Percentiles rank a stretch among this genome's conserved stretches.
These are phyloP conservation scores for Trametes cubensis DNA, from an alignment of 768 basidiomycete species.

Conservation along the genomic window DNA sequence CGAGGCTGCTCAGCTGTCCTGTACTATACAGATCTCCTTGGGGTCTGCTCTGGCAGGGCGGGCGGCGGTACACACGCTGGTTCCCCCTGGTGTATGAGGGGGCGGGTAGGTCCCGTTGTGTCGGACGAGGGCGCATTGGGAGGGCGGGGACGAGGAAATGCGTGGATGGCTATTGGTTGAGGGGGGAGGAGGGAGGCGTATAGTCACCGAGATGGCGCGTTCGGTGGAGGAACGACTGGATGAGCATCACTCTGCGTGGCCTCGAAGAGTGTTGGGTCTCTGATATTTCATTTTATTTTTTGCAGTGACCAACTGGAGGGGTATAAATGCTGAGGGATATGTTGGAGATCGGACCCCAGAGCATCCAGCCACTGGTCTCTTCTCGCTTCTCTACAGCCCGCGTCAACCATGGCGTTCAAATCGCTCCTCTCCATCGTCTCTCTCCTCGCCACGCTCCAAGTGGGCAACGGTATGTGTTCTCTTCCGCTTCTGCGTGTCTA, in stretches of 20 bases:
- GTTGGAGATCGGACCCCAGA: neutral
- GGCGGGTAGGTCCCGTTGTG: neutral
- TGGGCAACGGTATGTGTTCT: slow-evolving; percentile 19
- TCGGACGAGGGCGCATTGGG: neutral
- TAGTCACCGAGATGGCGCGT: too few species aligned
- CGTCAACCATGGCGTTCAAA: slow-evolving; percentile 28
- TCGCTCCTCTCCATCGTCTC: slow-evolving; percentile 21
- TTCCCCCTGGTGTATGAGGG: neutral
- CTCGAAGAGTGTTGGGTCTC: neutral
- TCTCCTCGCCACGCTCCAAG: slow-evolving; percentile 24
- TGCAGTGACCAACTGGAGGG: neutral
- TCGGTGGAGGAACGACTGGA: neutral
- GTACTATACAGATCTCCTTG: too few species aligned
- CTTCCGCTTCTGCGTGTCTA: neutral
- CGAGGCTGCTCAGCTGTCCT: too few species aligned
- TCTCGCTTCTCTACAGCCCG: neutral
- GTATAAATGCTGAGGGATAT: neutral
- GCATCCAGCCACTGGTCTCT: neutral
- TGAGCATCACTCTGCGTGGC: too few species aligned
- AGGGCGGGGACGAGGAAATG: neutral
- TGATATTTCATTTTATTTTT: neutral
- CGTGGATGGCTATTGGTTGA: neutral
- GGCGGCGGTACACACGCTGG: neutral
- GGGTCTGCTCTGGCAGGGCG: too few species aligned
- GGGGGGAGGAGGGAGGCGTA: too few species aligned